phyloP scores from a whole-genome alignment of 768 basidiomycete species.

The Neoboletus brunneissimus region DNA sequence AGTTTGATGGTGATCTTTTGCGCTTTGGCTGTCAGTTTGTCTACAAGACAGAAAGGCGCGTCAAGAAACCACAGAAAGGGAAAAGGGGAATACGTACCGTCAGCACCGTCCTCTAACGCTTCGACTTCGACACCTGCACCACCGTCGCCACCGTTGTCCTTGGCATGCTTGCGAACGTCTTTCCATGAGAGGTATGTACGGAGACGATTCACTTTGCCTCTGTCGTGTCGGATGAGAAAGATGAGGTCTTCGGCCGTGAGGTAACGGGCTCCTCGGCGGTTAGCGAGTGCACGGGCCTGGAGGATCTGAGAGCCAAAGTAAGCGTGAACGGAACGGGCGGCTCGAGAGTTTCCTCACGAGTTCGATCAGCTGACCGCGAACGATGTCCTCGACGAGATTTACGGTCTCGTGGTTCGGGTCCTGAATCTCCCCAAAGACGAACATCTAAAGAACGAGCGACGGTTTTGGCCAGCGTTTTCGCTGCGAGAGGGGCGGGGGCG shows the following conservation, averaged over 20 bases:
- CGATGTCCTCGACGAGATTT: constrained; percentile 93
- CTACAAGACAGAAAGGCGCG: constrained; percentile 33
- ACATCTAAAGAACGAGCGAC: constrained; percentile 59
- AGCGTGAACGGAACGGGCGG: background rate
- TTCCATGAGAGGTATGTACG: constrained; percentile 96
- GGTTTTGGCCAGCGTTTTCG: background rate
- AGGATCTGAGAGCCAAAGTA: constrained; percentile 55
- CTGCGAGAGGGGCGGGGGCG: constrained; percentile 1
- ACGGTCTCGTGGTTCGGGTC: constrained; percentile 86
- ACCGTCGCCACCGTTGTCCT: constrained; percentile 82
- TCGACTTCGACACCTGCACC: constrained; percentile 82
- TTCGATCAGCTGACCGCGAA: constrained; percentile 86
- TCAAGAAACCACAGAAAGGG: background rate
- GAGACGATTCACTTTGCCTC: constrained; percentile 89
- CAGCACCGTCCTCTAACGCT: constrained; percentile 77
- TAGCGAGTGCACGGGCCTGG: constrained; percentile 83
- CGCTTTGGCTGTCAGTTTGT: constrained; percentile 78
- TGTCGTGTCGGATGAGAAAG: constrained; percentile 92
- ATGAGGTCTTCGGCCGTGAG: constrained; percentile 93
- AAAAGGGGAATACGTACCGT: constrained; percentile 46
- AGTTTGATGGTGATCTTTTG: constrained; percentile 94
- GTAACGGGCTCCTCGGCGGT: constrained; percentile 78
- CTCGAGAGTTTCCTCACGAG: constrained; percentile 46
- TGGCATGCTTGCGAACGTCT: constrained; percentile 92
- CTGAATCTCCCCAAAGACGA: constrained; percentile 94